Evolutionary conservation across 441 rosid genomes (phyloP), one percentile per base, ranked within the genome.

Genomic region (Jatropha multifida): DNA sequence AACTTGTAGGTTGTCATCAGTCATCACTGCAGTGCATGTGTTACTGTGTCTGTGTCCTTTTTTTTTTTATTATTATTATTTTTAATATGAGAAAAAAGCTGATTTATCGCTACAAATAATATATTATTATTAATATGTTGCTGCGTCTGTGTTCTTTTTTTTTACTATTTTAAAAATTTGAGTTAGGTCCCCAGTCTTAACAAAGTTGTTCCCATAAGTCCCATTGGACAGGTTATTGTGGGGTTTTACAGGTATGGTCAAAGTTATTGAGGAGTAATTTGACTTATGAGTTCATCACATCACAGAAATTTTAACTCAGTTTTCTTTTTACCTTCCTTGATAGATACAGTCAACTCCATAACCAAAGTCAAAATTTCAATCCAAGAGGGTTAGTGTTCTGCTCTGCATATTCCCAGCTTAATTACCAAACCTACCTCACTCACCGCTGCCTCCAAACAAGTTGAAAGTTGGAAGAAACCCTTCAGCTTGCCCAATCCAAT

Each of bases 311-410:
- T 52, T 74, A 55, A 14, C 42, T 60, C 58, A 1, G 7, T 0
- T 32, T 68, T 14, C 89, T 84, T 86, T 84, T 77, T 79, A 79
- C 86, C 87, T 52, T 77, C 83, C 81, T 69, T 68, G 85, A 82
- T 79, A 58, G 86, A 26, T 74, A 79, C 67, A 68, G 85, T 82
- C 87, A 79, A 74, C 75, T 5, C 58, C 56, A 71, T 18, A 23
- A 59, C 26, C 40, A 26, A 4, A 23, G 77, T 77, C 77, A 79
- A 72, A 37, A 13, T 48, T 72, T 42, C 32, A 4, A 82, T 72
- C 78, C 84, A 82, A 72, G 8, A 32, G 52, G 75, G 73, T 72
- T 52, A 48, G 48, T 59, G 17, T 51, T 51, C 37, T 74, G 78
- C 77, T 48, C 37, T 59, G 60, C 74, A 72, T 15, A 18, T 46